A percentile compares a stretch with the other conserved stretches of the same genome.
Evolutionary conservation across 129 eudicot species (phyloP).

Genomic region (Rutidosis leptorrhynchoides): DNA sequence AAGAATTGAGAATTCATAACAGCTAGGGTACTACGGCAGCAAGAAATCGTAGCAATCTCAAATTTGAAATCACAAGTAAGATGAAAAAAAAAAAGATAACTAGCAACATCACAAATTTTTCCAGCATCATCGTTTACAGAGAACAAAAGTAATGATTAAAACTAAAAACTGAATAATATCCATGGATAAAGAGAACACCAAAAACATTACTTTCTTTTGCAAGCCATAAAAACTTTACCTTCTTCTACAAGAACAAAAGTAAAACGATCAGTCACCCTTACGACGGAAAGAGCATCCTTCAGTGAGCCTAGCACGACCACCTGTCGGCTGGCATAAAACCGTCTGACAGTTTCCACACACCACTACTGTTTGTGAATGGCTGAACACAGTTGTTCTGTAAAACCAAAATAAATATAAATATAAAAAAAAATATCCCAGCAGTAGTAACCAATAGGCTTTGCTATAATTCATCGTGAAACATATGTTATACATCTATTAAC

Average conservation of each 20-base stretch:
- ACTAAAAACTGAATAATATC: slow-evolving; percentile 15
- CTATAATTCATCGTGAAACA: too few species aligned
- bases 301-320: slow-evolving; percentile 43
- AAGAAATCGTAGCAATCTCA: too few species aligned
- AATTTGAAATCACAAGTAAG: background rate
- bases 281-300: slow-evolving; percentile 46
- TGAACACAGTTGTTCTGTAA: slow-evolving; percentile 47
- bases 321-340: slow-evolving; percentile 50
- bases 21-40: too few species aligned
- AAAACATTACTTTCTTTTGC: slow-evolving; percentile 24
- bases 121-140: slow-evolving; percentile 7
- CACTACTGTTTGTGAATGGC: slow-evolving; percentile 49
- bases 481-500: too few species aligned
- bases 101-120: slow-evolving; percentile 5
- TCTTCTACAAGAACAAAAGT: background rate
- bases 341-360: slow-evolving; percentile 51
- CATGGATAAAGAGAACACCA: slow-evolving; percentile 13
- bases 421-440: background rate
- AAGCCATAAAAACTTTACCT: slow-evolving; percentile 13
- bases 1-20: too few species aligned
- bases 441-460: too few species aligned
- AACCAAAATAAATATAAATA: background rate
- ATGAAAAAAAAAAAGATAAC: background rate
- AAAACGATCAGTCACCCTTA: slow-evolving; percentile 36
- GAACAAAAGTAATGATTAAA: slow-evolving; percentile 12